These are phyloP conservation scores for Ophiobolus disseminans DNA, from an alignment of 2,329 filamentous ascomycete genomes.

Conservation along the genomic window DNA sequence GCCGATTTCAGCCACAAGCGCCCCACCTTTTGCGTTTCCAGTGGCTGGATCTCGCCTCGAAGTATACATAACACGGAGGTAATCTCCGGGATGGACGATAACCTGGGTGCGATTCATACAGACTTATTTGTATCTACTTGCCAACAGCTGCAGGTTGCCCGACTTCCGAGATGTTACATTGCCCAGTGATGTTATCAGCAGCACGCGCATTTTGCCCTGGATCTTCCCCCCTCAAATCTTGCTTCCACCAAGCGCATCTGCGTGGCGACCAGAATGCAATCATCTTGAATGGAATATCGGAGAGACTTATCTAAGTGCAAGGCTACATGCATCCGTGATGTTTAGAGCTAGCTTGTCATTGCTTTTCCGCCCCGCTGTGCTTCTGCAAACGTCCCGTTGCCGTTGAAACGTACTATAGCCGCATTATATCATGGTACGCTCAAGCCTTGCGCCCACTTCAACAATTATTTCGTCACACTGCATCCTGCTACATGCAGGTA, in stretches of 20 bases:
- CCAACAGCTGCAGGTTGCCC: no score
- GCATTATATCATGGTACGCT: constrained; percentile 7
- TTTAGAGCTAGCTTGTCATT: constrained; percentile 16
- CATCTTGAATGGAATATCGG: background rate
- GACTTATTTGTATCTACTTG: no score
- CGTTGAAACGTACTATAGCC: constrained; percentile 34
- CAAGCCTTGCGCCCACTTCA: constrained; percentile 12
- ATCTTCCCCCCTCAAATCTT: background rate
- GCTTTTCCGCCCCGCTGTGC: constrained; percentile 16
- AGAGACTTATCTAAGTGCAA: background rate
- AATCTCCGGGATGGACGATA: no score
- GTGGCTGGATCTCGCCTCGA: no score
- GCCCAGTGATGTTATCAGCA: background rate
- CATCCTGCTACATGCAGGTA: background rate
- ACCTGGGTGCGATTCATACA: no score
- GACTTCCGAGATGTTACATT: no score
- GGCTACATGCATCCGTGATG: constrained; percentile 4
- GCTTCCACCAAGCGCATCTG: background rate
- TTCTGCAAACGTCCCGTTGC: constrained; percentile 17
- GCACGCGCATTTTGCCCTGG: background rate
- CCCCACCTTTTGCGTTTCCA: background rate
- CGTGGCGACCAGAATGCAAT: constrained; percentile 1
- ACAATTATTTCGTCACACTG: constrained; percentile 8
- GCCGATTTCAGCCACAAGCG: constrained; percentile 11
- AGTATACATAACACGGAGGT: no score